Conservation (phyloP, 2,329 filamentous ascomycete genomes). For the Ceratocystis albifundus region DNA sequence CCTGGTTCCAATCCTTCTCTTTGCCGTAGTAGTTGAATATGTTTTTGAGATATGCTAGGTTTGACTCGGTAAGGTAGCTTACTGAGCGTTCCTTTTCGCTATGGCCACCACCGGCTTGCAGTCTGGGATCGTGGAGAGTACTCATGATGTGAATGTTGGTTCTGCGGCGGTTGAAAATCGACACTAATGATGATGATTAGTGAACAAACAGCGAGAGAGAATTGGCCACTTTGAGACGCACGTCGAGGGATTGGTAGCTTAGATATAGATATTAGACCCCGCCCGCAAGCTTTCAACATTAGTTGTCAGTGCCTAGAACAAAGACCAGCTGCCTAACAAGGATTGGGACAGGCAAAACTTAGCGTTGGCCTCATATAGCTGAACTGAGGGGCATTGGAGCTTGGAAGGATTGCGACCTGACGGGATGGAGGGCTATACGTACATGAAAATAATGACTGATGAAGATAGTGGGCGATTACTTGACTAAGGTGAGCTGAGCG, state of each 20-base stretch:
- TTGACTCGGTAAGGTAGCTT: slow-evolving; percentile 33
- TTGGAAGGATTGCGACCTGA: slow-evolving; percentile 5
- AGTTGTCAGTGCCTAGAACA: background rate
- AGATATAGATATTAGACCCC: background rate
- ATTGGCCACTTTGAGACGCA: background rate
- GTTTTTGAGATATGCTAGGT: slow-evolving; percentile 36
- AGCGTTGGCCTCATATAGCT: slow-evolving; percentile 5
- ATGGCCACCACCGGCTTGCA: slow-evolving; percentile 40
- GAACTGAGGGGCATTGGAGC: slow-evolving; percentile 8
- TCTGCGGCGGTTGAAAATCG: background rate
- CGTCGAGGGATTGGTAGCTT: background rate
- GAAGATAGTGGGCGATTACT: background rate
- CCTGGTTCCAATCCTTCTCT: slow-evolving; percentile 36
- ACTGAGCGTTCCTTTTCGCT: slow-evolving; percentile 35
- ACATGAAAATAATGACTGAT: background rate
- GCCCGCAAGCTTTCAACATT: background rate
- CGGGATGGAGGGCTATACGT: background rate
- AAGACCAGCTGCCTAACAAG: slow-evolving; percentile 5
- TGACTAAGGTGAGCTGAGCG: background rate
- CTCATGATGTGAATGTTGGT: slow-evolving; percentile 11
- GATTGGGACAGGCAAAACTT: background rate
- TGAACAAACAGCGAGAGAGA: background rate
- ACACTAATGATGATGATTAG: background rate
- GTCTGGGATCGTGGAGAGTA: slow-evolving; percentile 27
- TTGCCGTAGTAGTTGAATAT: slow-evolving; percentile 39